Conservation (phyloP, 331 rosid genomes). For the Pyracantha coccinea region DNA sequence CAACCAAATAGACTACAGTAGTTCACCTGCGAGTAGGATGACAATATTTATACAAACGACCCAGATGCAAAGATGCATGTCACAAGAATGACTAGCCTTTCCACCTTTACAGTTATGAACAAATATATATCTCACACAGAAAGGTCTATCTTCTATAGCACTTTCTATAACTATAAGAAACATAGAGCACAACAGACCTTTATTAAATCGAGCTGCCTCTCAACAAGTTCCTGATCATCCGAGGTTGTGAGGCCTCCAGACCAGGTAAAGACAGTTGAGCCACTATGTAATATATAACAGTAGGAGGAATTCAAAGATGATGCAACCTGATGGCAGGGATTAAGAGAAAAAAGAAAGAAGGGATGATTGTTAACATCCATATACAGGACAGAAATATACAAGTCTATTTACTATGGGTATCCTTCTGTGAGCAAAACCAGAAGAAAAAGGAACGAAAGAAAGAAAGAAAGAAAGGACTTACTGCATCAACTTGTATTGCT, state of each 20-base stretch:
- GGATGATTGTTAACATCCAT: background rate
- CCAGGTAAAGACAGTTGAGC: conserved; percentile 69
- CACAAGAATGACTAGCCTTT: background rate
- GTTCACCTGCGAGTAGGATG: conserved; percentile 2
- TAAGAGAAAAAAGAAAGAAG: background rate
- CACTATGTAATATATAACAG: conserved; percentile 76
- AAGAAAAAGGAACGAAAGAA: background rate
- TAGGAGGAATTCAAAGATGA: conserved; percentile 92
- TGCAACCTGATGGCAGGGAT: conserved; percentile 49
- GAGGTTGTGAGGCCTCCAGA: conserved; percentile 65
- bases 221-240: conserved; percentile 76
- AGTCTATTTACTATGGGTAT: background rate
- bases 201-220: conserved; percentile 87
- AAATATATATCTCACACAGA: background rate
- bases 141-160: background rate
- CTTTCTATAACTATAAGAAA: conserved; percentile 2
- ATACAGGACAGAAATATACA: conserved; percentile 1
- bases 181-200: conserved; percentile 45
- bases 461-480: conserved; percentile 18
- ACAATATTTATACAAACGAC: conserved; percentile 5
- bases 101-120: background rate
- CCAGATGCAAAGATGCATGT: background rate
- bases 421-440: background rate
- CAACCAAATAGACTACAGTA: background rate
- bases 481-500: conserved; percentile 94